Evolutionary conservation across 257 asterid species (phyloP).

Genomic region (Ligustrum vulgare): DNA sequence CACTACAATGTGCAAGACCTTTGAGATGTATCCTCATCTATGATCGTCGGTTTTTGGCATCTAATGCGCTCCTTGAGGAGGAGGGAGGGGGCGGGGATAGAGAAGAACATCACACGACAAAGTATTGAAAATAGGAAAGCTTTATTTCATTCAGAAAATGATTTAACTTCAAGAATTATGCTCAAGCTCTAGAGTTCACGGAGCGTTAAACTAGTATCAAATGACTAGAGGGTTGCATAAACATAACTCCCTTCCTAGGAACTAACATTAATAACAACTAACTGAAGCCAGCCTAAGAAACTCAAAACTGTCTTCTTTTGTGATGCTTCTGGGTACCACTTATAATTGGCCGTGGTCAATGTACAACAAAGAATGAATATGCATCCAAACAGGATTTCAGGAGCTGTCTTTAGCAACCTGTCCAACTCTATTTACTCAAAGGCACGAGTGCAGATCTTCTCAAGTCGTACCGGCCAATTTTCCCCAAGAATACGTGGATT

Average conservation of each 20-base stretch:
- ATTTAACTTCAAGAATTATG: slow-evolving; percentile 23
- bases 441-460: slow-evolving; percentile 55
- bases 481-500: slow-evolving; percentile 67
- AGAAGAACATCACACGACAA: neutral
- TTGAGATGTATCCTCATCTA: neutral
- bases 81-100: neutral
- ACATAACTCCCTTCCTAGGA: slow-evolving; percentile 31
- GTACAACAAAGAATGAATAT: slow-evolving; percentile 18
- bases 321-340: slow-evolving; percentile 17
- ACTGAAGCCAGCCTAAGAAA: slow-evolving; percentile 33
- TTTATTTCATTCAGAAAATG: slow-evolving; percentile 4
- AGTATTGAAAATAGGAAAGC: neutral
- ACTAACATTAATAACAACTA: slow-evolving; percentile 36
- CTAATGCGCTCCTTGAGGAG: neutral
- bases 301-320: slow-evolving; percentile 25
- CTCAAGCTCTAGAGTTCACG: slow-evolving; percentile 26
- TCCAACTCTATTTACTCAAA: slow-evolving; percentile 23
- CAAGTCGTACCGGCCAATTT: slow-evolving; percentile 72
- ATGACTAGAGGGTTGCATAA: slow-evolving; percentile 32
- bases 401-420: neutral
- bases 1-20: neutral
- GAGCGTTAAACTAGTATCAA: slow-evolving; percentile 33
- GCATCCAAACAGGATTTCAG: neutral
- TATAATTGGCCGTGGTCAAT: slow-evolving; percentile 16
- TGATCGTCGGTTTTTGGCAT: neutral